Base-by-base conservation (phyloP, 139 green algal genomes). In the Haematococcus sp. region DNA sequence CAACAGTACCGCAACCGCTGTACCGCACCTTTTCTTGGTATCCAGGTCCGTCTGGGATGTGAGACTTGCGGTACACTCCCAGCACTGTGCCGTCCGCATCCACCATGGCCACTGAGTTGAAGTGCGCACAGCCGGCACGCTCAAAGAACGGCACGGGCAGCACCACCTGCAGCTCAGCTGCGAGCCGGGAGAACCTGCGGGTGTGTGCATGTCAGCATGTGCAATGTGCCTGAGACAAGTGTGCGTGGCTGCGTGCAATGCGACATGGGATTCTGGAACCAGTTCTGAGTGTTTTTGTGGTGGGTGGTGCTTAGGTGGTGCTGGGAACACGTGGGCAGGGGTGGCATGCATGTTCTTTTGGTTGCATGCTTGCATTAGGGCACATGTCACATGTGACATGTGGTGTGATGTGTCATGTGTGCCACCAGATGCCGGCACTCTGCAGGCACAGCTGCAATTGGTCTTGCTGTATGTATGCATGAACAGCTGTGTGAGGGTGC, bases 111-210 rank as follows among this genome's bases (percentile, higher is more conserved):
- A 93, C 32, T 0, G 78, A 83, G 74, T 94, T 94, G 86, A 90
- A 94, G 73, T 83, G 73, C 0, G 75, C 79, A 28, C 89, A 84
- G 77, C 83, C 81, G n/a, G 69, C 73, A 0, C 68, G 61, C 74
- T 94, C 89, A 56, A 90, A 92, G 71, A 91, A 94, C 71, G 75
- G 84, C 9, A 93, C 79, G 11, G 84, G 81, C 59, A 93, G 71
- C 44, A 92, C 88, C 31, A 93, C 86, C 0, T 30, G 31, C 32
- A 93, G 80, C 83, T 93, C 87, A n/a, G 43, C 66, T 3, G 88
- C 88, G 35, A 93, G 84, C 32, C 60, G 61, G 2, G 75, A 32
- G 52, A 93, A 85, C 25, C 76, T 78, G 81, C 56, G 0, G 16
- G 78, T 51, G 65, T 59, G 27, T 61, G 54, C 16, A n/a, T n/a